Evolutionary conservation across 1,139 yeast species (phyloP), one percentile per base, ranked within the genome.

Genomic region (Pichia sp.): DNA sequence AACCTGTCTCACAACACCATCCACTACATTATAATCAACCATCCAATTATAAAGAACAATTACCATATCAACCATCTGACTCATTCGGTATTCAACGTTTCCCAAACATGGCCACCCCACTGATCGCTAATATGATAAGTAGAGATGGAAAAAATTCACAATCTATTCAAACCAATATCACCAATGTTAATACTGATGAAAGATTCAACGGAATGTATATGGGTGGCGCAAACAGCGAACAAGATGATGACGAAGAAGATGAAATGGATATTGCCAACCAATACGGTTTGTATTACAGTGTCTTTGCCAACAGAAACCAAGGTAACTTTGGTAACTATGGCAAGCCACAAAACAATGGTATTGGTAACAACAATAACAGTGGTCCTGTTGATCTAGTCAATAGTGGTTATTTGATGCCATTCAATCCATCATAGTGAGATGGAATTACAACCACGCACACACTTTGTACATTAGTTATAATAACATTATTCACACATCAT

Each of bases 1-100:
- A 51, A 39, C 70, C 79, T 1, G 77, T 74, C 1, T 72, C 79
- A 0, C 76, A 71, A 42, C 79, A 75, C 50, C 80, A 75, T 55
- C 80, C 79, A 0, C 58, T 72, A 28, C 79, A 73, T 53, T 66
- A 71, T 52, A 51, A 56, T 34, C 62, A 59, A 34, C 58, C 61
- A 7, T 55, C 62, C 8, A 51, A 48, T 11, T 51, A 44, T 35
- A 51, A 53, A 37, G 50, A 49, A 17, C 53, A 52, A 17, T 33
- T 43, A 3, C 56, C 56, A 11, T 53, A 53, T 40, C 55, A 53
- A 34, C 46, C 53, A 12, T 53, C 56, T 2, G 56, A 53, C 31
- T 50, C 56, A 3, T 53, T 47, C 50, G 56, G 56, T 38, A 51
- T 53, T 32, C 54, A 53, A 27, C 37, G 54, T 21, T 53, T 53